phyloP scores from a whole-genome alignment of 768 basidiomycete species.

The Cyathus striatus region DNA sequence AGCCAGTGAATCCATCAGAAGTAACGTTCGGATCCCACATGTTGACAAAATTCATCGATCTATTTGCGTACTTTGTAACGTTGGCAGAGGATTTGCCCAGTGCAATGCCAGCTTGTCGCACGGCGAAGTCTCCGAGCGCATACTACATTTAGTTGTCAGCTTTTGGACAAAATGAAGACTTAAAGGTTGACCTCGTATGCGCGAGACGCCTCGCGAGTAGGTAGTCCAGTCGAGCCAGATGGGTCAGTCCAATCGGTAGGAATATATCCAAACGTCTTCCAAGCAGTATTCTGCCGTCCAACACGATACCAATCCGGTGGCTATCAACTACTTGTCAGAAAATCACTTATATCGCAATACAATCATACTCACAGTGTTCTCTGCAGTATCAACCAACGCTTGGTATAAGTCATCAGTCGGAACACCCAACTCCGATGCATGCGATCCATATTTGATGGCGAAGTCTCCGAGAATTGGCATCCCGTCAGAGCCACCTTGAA shows the following conservation, averaged over 20 bases:
- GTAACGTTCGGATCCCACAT: conserved; percentile 42
- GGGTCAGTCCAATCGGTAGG: conserved; percentile 46
- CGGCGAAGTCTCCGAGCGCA: conserved; percentile 45
- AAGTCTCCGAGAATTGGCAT: conserved; percentile 52
- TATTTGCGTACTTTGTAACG: conserved; percentile 37
- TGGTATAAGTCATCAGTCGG: conserved; percentile 42
- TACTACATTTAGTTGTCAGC: conserved; percentile 22
- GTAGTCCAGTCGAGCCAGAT: conserved; percentile 38
- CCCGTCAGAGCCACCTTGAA: conserved; percentile 44
- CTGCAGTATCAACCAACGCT: conserved; percentile 45
- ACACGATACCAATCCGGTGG: conserved; percentile 49
- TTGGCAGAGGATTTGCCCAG: conserved; percentile 32
- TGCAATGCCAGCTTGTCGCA: conserved; percentile 42
- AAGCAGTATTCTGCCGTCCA: conserved; percentile 47
- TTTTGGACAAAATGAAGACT: not conserved
- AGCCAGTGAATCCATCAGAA: conserved; percentile 43
- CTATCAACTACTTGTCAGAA: conserved; percentile 13
- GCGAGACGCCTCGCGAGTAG: conserved; percentile 46
- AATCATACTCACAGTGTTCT: conserved; percentile 36
- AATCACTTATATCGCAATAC: not conserved
- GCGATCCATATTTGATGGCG: conserved; percentile 37
- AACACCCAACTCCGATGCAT: conserved; percentile 32
- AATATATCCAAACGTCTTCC: conserved; percentile 44
- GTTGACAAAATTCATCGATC: conserved; percentile 48
- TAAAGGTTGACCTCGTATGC: conserved; percentile 32